Evolutionary conservation across 164 flowering plant genomes (phyloP).

Genomic region (Nymphaea thermarum): DNA sequence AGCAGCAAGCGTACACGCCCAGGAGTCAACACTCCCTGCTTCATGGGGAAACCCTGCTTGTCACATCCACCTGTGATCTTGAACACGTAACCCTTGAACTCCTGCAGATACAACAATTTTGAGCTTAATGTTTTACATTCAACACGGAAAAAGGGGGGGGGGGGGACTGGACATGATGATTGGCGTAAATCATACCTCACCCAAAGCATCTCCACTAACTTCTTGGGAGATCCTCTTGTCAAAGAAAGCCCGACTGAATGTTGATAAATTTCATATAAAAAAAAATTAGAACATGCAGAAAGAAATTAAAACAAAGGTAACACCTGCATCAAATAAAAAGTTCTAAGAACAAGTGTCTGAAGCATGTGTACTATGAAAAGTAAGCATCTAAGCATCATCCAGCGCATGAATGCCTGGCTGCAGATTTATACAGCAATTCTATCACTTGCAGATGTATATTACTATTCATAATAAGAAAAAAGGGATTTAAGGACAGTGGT

Average conservation of each 20-base stretch:
- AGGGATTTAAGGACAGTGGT: too few relatives aligned
- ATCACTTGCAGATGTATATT: too few relatives aligned
- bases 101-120: slow-evolving; percentile 1
- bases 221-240: slow-evolving; percentile 42
- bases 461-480: too few relatives aligned
- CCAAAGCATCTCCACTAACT: slow-evolving; percentile 32
- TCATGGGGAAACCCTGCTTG: slow-evolving; percentile 12
- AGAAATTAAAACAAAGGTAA: neutral
- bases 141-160: neutral
- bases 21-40: slow-evolving; percentile 14
- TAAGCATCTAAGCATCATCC: too few relatives aligned
- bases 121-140: neutral
- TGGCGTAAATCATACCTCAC: slow-evolving; percentile 18
- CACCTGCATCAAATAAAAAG: too few relatives aligned
- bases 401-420: too few relatives aligned
- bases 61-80: slow-evolving; percentile 13
- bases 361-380: neutral
- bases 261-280: neutral
- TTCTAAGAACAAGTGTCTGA: neutral
- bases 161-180: neutral
- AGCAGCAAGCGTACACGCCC: slow-evolving; percentile 5
- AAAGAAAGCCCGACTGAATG: slow-evolving; percentile 22
- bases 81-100: slow-evolving; percentile 12
- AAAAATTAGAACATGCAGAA: neutral
- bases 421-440: too few relatives aligned